phyloP scores from a whole-genome alignment of 352 stramenopile genomes.

The Phytophthora macrochlamydospora region DNA sequence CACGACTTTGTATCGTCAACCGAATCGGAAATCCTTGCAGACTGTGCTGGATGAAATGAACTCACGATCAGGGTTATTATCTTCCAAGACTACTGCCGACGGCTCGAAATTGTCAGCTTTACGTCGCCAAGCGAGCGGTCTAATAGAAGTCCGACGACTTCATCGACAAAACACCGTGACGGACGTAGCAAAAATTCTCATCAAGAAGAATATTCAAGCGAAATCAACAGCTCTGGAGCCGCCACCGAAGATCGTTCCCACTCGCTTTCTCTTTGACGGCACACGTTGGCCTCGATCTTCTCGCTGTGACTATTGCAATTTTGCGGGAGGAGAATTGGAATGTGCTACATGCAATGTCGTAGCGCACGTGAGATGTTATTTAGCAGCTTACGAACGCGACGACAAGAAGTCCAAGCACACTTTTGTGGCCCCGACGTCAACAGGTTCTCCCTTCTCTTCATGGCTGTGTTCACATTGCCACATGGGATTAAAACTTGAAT shows the following conservation, averaged over 20 bases:
- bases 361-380: constrained; percentile 61
- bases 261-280: constrained; percentile 57
- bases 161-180: constrained; percentile 14
- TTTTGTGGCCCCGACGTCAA: constrained; percentile 50
- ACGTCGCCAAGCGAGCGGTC: constrained; percentile 22
- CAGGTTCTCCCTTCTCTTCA: constrained; percentile 40
- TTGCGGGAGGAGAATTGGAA: constrained; percentile 62
- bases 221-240: constrained; percentile 16
- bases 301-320: constrained; percentile 72
- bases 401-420: constrained; percentile 50
- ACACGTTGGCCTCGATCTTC: constrained; percentile 39
- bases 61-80: background rate
- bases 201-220: constrained; percentile 12
- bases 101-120: constrained; percentile 5
- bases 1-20: constrained; percentile 34
- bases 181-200: constrained; percentile 9
- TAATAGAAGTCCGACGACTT: constrained; percentile 11
- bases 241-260: constrained; percentile 34
- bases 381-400: constrained; percentile 41
- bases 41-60: constrained; percentile 39
- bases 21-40: constrained; percentile 38
- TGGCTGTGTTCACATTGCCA: constrained; percentile 69
- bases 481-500: constrained; percentile 50
- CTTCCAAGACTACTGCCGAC: background rate
- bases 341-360: constrained; percentile 73